Evolutionary conservation across 2,329 filamentous ascomycete species (phyloP).

Genomic region (Graphiopsis chlorocephala): DNA sequence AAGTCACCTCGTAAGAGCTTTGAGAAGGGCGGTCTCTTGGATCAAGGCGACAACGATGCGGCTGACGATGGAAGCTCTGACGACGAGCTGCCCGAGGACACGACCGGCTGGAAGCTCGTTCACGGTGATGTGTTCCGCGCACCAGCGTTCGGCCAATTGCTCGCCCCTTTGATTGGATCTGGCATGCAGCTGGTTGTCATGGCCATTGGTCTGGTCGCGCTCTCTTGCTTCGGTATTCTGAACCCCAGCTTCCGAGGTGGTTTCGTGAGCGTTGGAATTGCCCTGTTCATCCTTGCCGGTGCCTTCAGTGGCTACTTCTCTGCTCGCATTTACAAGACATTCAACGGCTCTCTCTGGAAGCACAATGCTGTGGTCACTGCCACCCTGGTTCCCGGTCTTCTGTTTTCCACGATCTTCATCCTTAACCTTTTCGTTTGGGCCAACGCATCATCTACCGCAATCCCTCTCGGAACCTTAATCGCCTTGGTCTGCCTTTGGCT

Average conservation of each 20-base stretch:
- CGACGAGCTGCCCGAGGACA: slow-evolving; percentile 72
- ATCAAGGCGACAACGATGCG: slow-evolving; percentile 41
- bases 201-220: slow-evolving; percentile 59
- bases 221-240: slow-evolving; percentile 70
- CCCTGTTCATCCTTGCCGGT: slow-evolving; percentile 79
- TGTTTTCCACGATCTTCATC: slow-evolving; percentile 72
- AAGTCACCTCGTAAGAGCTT: slow-evolving; percentile 48
- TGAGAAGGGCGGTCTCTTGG: slow-evolving; percentile 45
- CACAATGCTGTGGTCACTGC: slow-evolving; percentile 74
- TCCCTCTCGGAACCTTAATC: slow-evolving; percentile 76
- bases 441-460: slow-evolving; percentile 81
- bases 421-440: slow-evolving; percentile 89
- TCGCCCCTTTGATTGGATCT: slow-evolving; percentile 79
- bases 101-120: slow-evolving; percentile 83
- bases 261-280: slow-evolving; percentile 79
- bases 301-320: slow-evolving; percentile 87
- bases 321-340: slow-evolving; percentile 76
- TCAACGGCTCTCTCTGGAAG: slow-evolving; percentile 70
- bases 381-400: slow-evolving; percentile 72
- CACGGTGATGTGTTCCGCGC: slow-evolving; percentile 85
- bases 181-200: slow-evolving; percentile 86
- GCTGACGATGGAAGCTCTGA: slow-evolving; percentile 62
- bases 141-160: slow-evolving; percentile 65
- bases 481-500: slow-evolving; percentile 76
- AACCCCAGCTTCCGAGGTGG: slow-evolving; percentile 89